These are phyloP conservation scores for Podospora pseudopauciseta DNA, from an alignment of 495 filamentous ascomycete species.

Conservation along the genomic window DNA sequence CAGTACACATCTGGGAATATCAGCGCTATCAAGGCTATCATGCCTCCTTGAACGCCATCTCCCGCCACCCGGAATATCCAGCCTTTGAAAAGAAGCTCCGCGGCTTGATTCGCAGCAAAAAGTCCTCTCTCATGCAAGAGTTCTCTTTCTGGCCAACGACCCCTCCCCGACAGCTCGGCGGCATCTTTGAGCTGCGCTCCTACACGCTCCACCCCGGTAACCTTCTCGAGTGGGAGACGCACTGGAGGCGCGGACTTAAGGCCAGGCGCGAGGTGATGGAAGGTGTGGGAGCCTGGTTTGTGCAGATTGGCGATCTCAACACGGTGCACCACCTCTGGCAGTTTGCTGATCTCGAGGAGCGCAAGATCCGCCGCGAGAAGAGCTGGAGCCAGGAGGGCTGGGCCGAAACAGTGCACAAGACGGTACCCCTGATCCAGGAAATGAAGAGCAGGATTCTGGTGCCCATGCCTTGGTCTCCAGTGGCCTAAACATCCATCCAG, in stretches of 20 bases:
- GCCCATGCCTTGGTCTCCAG: constrained; percentile 93
- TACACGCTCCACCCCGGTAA: constrained; percentile 96
- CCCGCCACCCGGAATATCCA: constrained; percentile 71
- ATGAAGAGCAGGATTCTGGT: constrained; percentile 95
- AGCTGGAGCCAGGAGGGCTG: constrained; percentile 95
- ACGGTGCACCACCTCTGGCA: constrained; percentile 99
- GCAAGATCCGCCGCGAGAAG: constrained; percentile 85
- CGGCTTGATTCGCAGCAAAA: constrained; percentile 73
- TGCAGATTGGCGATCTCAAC: constrained; percentile 95
- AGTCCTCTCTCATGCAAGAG: constrained; percentile 94
- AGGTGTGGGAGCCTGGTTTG: constrained; percentile 97
- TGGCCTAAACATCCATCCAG: constrained; percentile 51
- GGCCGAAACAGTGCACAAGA: constrained; percentile 98
- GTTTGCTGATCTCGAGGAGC: constrained; percentile 92
- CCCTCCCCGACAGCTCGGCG: constrained; percentile 81
- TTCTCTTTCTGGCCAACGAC: constrained; percentile 99
- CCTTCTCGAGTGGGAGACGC: constrained; percentile 95
- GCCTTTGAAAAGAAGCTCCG: constrained; percentile 81
- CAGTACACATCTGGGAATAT: constrained; percentile 99
- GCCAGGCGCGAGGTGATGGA: constrained; percentile 96
- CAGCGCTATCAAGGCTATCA: constrained; percentile 96
- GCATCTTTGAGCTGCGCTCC: constrained; percentile 92
- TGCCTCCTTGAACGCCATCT: constrained; percentile 79
- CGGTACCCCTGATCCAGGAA: constrained; percentile 89
- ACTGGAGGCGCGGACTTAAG: constrained; percentile 90